phyloP scores from a whole-genome alignment of 2,329 filamentous ascomycete genomes.

The Blumeria hordei region DNA sequence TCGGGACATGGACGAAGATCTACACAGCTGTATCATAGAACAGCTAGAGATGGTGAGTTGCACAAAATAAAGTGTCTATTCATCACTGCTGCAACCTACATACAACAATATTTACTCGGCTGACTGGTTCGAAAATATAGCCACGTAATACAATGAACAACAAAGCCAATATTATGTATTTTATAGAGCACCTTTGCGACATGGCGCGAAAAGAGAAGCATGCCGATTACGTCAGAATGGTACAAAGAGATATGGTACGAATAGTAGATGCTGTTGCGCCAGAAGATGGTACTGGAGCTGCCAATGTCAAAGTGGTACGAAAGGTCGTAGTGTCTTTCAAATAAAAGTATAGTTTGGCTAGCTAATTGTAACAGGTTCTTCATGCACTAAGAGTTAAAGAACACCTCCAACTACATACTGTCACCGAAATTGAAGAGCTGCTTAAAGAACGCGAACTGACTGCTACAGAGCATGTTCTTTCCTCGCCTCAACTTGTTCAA shows the following conservation, averaged over 20 bases:
- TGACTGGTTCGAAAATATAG: conserved; percentile 17
- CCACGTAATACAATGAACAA: conserved; percentile 68
- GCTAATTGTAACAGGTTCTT: conserved; percentile 23
- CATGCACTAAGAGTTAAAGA: conserved; percentile 43
- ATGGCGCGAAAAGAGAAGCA: conserved; percentile 34
- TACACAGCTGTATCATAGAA: conserved; percentile 92
- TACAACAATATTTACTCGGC: background rate
- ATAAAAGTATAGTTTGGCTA: background rate
- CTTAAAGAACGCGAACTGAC: conserved; percentile 39
- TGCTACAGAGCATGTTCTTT: conserved; percentile 8
- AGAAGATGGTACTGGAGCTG: conserved; percentile 63
- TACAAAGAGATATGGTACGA: conserved; percentile 74
- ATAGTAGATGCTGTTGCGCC: conserved; percentile 86
- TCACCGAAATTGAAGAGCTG: conserved; percentile 58
- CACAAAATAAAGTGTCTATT: background rate
- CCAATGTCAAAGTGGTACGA: conserved; percentile 80
- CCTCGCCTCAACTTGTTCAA: conserved; percentile 2
- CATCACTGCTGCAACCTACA: background rate
- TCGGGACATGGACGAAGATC: conserved; percentile 82
- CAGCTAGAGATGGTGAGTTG: conserved; percentile 63
- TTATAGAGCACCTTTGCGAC: conserved; percentile 86
- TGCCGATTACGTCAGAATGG: conserved; percentile 70
- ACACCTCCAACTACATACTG: conserved; percentile 50
- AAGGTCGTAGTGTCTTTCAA: conserved; percentile 18
- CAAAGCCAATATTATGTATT: conserved; percentile 96